Evolutionary conservation across 768 basidiomycete species (phyloP).

Genomic region (Tricholoma matsutake): DNA sequence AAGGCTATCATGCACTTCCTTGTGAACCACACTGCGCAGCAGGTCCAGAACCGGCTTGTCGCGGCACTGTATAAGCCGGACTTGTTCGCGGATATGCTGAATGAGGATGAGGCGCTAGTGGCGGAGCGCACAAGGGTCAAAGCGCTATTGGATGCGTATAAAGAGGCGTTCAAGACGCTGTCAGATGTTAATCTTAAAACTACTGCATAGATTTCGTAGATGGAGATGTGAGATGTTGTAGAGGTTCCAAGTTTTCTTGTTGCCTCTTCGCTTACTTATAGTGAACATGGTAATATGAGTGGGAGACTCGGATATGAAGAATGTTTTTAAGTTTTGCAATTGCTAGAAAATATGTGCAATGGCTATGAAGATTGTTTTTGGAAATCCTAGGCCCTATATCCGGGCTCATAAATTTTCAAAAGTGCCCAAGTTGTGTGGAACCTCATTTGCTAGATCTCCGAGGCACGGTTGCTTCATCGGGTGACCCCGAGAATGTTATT

Average conservation of each 20-base stretch:
- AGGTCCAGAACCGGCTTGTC: slow-evolving; percentile 96
- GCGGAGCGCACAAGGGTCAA: slow-evolving; percentile 93
- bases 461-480: too few species aligned
- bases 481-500: too few species aligned
- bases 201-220: slow-evolving; percentile 42
- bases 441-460: too few species aligned
- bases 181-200: slow-evolving; percentile 81
- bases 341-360: too few species aligned
- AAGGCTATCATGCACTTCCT: slow-evolving; percentile 99
- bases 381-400: too few species aligned
- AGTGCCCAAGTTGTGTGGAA: too few species aligned
- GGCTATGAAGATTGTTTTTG: too few species aligned
- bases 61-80: slow-evolving; percentile 92
- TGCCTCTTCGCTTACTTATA: slow-evolving; percentile 45
- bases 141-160: slow-evolving; percentile 92
- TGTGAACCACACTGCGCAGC: slow-evolving; percentile 94
- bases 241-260: slow-evolving; percentile 32
- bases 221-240: slow-evolving; percentile 46
- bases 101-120: slow-evolving; percentile 94
- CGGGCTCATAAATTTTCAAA: too few species aligned
- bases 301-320: too few species aligned
- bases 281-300: too few species aligned
- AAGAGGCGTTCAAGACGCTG: slow-evolving; percentile 85
- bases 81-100: slow-evolving; percentile 83
- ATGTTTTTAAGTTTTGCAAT: too few species aligned